These are phyloP conservation scores for Corymbia calophylla DNA, from an alignment of 441 rosid genomes.

Conservation along the genomic window DNA sequence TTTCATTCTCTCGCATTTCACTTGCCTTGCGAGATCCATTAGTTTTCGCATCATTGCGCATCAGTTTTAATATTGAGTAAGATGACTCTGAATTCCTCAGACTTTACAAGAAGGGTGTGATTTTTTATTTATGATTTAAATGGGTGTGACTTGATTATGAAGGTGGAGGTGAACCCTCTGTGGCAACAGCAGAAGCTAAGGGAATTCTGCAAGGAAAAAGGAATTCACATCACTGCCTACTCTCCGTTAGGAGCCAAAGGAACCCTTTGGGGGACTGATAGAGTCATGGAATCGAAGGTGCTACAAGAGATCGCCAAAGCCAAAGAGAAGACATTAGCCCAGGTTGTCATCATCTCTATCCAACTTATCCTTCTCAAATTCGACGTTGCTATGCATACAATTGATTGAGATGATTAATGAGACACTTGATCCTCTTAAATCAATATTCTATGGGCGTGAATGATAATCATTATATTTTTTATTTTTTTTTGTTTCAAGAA, in stretches of 20 bases:
- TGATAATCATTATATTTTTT: too few relatives aligned
- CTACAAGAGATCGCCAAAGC: constrained; percentile 29
- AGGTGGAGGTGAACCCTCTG: constrained; percentile 28
- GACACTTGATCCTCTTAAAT: neutral
- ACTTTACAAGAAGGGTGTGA: neutral
- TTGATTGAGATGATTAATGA: neutral
- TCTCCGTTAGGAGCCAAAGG: constrained; percentile 31
- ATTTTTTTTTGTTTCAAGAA: too few relatives aligned
- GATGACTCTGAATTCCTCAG: neutral
- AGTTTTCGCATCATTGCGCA: neutral
- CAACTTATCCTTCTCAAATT: neutral
- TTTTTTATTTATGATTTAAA: neutral
- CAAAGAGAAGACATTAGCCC: constrained; percentile 37
- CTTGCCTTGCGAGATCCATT: neutral
- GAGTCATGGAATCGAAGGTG: constrained; percentile 26
- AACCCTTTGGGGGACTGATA: constrained; percentile 34
- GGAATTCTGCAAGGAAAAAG: constrained; percentile 13
- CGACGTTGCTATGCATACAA: neutral
- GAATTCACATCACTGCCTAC: constrained; percentile 11
- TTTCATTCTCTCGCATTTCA: neutral
- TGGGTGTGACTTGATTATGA: neutral
- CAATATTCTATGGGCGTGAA: neutral
- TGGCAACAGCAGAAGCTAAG: constrained; percentile 27
- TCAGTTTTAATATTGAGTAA: neutral
- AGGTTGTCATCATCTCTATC: constrained; percentile 9